Evolutionary conservation across 176 grass and related monocot genomes (phyloP), one percentile per base, ranked within the genome.

Genomic region (Puccinellia tenuiflora): DNA sequence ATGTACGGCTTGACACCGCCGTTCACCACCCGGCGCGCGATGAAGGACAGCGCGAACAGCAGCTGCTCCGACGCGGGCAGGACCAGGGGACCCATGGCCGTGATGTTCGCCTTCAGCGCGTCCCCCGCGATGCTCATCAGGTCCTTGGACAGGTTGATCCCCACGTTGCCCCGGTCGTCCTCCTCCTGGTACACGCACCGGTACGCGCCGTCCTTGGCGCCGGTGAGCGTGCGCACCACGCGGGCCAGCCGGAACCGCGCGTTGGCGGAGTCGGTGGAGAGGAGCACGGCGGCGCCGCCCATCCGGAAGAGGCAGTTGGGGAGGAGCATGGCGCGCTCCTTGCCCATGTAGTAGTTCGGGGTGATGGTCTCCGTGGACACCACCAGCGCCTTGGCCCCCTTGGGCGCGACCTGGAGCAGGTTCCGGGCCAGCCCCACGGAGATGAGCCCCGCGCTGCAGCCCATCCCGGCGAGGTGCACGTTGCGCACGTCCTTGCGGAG

Each of bases 291-390:
- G 2, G 81, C 88, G 57, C 88, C 91, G 53, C 91, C 91, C 88
- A 90, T 90, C 18, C 91, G 83, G 85, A 93, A 93, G n/a, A 93
- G 84, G 82, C 91, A 93, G 70, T 93, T 93, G 22, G 88, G 84
- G 16, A 93, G 82, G 5, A 90, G 83, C 88, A 90, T 90, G 39
- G 91, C 81, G 67, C 91, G 88, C 77, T 82, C 88, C 47, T 78
- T 66, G 0, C 91, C 91, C 83, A 87, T 79, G 85, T 93, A 93
- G 80, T 81, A 88, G 85, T 93, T 86, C 0, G 86, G 88, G 1
- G 86, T 90, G 88, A 93, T 88, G 73, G 85, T 90, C 82, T 93
- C 90, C 39, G 90, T 89, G 1, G 90, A 89, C 34, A 92, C 90
- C 66, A 89, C 90, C 75, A 92, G 83, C 48, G 90, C 90, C 39